Base-by-base conservation (phyloP, 176 grass and related monocot species). In the Triticum dicoccoides region DNA sequence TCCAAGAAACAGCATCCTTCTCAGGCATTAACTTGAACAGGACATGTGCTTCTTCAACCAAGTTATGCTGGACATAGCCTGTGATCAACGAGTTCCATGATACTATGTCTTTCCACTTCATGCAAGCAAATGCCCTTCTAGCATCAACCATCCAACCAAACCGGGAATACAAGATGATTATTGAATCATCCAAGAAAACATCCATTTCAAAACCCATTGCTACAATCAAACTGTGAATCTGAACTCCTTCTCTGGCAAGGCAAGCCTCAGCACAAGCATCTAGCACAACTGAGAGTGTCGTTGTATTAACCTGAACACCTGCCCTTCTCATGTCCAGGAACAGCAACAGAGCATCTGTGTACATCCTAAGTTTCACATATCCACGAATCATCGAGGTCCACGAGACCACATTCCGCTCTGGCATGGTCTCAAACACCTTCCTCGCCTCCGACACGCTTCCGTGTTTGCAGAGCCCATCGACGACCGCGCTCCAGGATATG, bases 351-450 rank as follows among this genome's bases (percentile, higher is more conserved):
- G 88, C 90, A 86, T 92, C 90, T 85, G 75, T 88, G 76, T 58
- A 81, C 85, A 90, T 82, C 74, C 86, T 84, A 25, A 5, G 47
- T 23, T 87, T 89, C 20, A 89, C 49, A n/a, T 86, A 90, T 20
- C 93, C 93, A 15, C 83, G 86, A 68, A 95, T 84, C 93, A 95
- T 92, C 3, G 86, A 92, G 79, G 93, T 92, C 93, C 93, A 95
- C 9, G 90, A 95, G 62, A 95, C 88, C 37, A 95, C 93, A 69
- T 92, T 92, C 83, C 88, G 81, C 80, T 92, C 90, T 0, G 86
- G 93, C 90, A 92, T 95, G 56, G 86, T 72, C 20, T 95, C 83
- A 10, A 95, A 95, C n/a, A 95, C 11, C 29, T 69, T 35, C 86
- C 90, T 90, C 0, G 90, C 93, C 32, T 95, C 88, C 0, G 41